These are phyloP conservation scores for Baorangia bicolor DNA, from an alignment of 768 basidiomycete genomes.

Conservation along the genomic window DNA sequence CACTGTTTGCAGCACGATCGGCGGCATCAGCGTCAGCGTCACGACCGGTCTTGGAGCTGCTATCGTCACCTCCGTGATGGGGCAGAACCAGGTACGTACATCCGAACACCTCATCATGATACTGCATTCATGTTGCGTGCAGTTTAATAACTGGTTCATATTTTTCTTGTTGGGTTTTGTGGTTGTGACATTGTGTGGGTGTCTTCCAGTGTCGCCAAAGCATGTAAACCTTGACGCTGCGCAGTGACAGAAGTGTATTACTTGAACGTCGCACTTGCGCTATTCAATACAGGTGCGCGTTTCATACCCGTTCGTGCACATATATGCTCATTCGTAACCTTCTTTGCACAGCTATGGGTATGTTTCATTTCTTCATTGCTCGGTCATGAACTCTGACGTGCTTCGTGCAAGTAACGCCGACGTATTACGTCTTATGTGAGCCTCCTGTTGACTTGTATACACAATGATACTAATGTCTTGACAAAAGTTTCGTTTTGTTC, in stretches of 20 bases:
- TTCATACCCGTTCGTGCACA: neutral
- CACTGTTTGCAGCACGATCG: conserved; percentile 92
- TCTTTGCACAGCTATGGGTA: conserved; percentile 60
- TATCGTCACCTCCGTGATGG: conserved; percentile 76
- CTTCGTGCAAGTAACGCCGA: conserved; percentile 64
- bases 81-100: conserved; percentile 68
- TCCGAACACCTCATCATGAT: neutral
- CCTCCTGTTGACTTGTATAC: neutral
- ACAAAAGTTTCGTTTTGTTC: conserved; percentile 76
- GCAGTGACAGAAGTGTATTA: conserved; percentile 91
- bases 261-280: conserved; percentile 91
- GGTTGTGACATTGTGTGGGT: conserved; percentile 72
- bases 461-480: neutral
- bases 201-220: neutral
- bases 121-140: conserved; percentile 1
- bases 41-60: conserved; percentile 92
- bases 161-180: conserved; percentile 88
- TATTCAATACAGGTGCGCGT: conserved; percentile 83
- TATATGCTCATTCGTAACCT: neutral
- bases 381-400: conserved; percentile 18
- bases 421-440: conserved; percentile 84
- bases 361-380: conserved; percentile 15
- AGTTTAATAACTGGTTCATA: conserved; percentile 93
- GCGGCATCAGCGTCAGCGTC: conserved; percentile 91
- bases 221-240: conserved; percentile 5